Conservation (phyloP, 177 flowering plant genomes). For the Vitis hybrid region DNA sequence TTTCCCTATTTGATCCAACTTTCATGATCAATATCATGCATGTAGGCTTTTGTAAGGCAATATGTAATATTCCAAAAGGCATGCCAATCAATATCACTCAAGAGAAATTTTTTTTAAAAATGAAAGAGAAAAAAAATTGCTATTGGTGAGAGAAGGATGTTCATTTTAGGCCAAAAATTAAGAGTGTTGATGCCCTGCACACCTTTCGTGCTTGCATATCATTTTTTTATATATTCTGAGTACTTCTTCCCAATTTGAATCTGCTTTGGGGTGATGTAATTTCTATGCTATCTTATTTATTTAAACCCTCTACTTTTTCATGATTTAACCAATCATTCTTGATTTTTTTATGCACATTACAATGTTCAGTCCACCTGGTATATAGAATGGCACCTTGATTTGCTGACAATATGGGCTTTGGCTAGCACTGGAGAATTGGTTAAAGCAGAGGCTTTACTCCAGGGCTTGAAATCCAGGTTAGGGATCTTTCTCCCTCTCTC, state of each 20-base stretch:
- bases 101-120: no score
- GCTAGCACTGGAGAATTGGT: constrained; percentile 39
- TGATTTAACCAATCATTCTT: not conserved
- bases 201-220: no score
- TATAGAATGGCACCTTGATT: constrained; percentile 80
- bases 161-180: no score
- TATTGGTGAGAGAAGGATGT: not conserved
- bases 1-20: no score
- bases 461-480: constrained; percentile 68
- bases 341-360: not conserved
- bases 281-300: not conserved
- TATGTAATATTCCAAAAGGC: no score
- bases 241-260: not conserved
- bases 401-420: constrained; percentile 74
- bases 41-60: no score
- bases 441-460: constrained; percentile 58
- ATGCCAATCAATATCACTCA: no score
- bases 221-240: no score
- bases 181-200: no score
- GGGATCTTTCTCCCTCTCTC: not conserved
- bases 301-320: not conserved
- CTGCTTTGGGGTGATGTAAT: no score
- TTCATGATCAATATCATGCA: no score
- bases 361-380: constrained; percentile 57
- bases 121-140: not conserved